Percentiles rank a stretch among this genome's conserved stretches.
Conservation (phyloP, 2,329 filamentous ascomycete species). For the Tolypocladium sp. region DNA sequence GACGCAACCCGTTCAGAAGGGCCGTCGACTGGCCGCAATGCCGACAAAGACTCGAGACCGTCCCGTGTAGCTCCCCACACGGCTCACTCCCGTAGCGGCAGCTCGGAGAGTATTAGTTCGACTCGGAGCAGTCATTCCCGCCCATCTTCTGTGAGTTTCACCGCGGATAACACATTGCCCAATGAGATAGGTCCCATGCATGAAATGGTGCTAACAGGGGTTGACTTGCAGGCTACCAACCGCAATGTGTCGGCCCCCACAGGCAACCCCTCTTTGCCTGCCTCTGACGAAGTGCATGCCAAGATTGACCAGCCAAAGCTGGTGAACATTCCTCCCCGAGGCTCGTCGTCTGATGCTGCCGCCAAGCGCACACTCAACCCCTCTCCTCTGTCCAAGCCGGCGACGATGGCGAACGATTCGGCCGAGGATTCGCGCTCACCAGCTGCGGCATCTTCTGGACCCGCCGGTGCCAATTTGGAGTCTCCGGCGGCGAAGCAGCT, state of each 20-base stretch:
- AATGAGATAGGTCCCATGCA: conserved; percentile 30
- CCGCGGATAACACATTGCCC: conserved; percentile 23
- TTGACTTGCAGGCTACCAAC: conserved; percentile 47
- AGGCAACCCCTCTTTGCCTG: conserved; percentile 39
- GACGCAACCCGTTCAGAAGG: conserved; percentile 7
- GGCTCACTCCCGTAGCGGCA: conserved; percentile 40
- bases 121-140: conserved; percentile 50
- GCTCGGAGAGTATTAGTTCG: conserved; percentile 56
- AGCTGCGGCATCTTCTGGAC: conserved; percentile 17
- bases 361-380: conserved; percentile 57
- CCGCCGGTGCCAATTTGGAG: conserved; percentile 27
- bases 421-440: conserved; percentile 32
- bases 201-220: conserved; percentile 37
- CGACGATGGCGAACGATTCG: conserved; percentile 49
- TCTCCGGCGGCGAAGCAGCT: conserved; percentile 79
- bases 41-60: conserved; percentile 29
- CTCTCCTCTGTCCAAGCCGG: conserved; percentile 66
- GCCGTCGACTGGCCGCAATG: conserved; percentile 8
- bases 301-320: conserved; percentile 45
- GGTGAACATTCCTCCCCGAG: conserved; percentile 51
- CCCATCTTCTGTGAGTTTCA: conserved; percentile 54
- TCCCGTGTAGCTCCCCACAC: conserved; percentile 23
- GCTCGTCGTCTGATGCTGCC: conserved; percentile 54
- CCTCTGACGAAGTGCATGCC: conserved; percentile 35
- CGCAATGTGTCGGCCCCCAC: conserved; percentile 46